Base-by-base conservation (phyloP, 352 stramenopile genomes). In the Phytopythium ostracodes region DNA sequence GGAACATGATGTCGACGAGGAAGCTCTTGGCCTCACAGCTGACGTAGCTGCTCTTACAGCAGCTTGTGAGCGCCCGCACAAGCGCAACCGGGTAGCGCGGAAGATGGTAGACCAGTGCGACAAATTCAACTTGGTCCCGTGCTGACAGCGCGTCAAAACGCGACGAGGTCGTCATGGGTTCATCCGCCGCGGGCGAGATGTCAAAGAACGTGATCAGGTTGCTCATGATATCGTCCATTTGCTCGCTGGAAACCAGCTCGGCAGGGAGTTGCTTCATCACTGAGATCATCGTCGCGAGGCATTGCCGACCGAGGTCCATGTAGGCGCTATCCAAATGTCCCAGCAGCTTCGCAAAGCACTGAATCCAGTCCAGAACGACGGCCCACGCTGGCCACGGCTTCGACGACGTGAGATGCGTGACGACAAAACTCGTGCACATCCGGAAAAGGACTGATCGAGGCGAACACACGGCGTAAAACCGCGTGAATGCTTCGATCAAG, bases 1-100 rank as follows among this genome's bases (percentile, higher is more conserved):
- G 80, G 63, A 87, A 79, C 2, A 94, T 43, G 67, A 94, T 90
- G 50, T 94, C 86, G 46, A 94, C 78, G 22, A 92, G 64, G 51
- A 92, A 94, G 35, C 73, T 91, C 70, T 94, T 94, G n/a, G 81
- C 83, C 40, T 92, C 71, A 27, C 75, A 62, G 53, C 79, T 63
- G 12, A 94, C 79, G 20, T 67, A 56, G 18, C 65, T 22, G 57
- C 78, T 91, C 62, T 94, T 92, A 67, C 86, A 92, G 66, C 83
- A 92, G 35, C 76, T 85, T 24, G 86, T 72, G 27, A 94, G 69
- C 7, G 78, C 81, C 51, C 82, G 81, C n/a, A 94, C 56, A 33
- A 94, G 61, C 12, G 62, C 66, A 20, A 91, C 75, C 7, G 86
- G 81, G 59, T 91, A 92, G 27, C 54, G 64, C n/a, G 86, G 83